These are phyloP conservation scores for Atkinsonella hypoxylon DNA, from an alignment of 2,329 filamentous ascomycete species.

Conservation along the genomic window DNA sequence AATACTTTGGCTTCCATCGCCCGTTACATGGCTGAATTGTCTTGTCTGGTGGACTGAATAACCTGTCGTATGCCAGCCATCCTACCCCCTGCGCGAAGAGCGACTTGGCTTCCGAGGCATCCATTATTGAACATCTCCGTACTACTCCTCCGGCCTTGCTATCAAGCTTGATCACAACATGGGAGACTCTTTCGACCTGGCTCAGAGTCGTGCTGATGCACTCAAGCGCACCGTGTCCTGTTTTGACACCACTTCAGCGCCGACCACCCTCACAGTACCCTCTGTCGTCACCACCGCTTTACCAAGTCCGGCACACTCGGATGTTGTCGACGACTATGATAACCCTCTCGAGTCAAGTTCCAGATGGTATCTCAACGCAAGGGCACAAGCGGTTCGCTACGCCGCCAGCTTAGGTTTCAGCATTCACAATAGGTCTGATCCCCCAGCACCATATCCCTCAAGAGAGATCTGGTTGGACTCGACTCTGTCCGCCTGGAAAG, in stretches of 20 bases:
- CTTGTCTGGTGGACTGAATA: not conserved
- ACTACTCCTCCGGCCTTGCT: not conserved
- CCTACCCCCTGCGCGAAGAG: not conserved
- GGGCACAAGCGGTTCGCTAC: conserved; percentile 31
- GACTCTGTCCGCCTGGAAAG: conserved; percentile 25
- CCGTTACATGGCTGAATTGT: not conserved
- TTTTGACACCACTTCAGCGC: not conserved
- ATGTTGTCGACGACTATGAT: conserved; percentile 25
- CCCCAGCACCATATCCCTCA: conserved; percentile 26
- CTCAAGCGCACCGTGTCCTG: conserved; percentile 6
- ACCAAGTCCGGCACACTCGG: conserved; percentile 18
- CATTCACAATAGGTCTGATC: conserved; percentile 29
- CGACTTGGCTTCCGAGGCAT: not conserved
- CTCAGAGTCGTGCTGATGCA: conserved; percentile 6
- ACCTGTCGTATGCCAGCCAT: not conserved
- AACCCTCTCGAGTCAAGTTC: conserved; percentile 32
- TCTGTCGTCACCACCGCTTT: conserved; percentile 14
- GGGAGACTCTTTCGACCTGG: not conserved
- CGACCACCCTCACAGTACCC: conserved; percentile 2
- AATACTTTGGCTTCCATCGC: not conserved
- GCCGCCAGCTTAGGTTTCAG: conserved; percentile 32
- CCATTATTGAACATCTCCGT: not conserved
- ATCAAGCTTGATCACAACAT: not conserved
- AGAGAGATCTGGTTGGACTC: conserved; percentile 30
- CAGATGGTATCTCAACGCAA: conserved; percentile 30